These are phyloP conservation scores for Penicillium salamii DNA, from an alignment of 495 filamentous ascomycete species.

Conservation along the genomic window DNA sequence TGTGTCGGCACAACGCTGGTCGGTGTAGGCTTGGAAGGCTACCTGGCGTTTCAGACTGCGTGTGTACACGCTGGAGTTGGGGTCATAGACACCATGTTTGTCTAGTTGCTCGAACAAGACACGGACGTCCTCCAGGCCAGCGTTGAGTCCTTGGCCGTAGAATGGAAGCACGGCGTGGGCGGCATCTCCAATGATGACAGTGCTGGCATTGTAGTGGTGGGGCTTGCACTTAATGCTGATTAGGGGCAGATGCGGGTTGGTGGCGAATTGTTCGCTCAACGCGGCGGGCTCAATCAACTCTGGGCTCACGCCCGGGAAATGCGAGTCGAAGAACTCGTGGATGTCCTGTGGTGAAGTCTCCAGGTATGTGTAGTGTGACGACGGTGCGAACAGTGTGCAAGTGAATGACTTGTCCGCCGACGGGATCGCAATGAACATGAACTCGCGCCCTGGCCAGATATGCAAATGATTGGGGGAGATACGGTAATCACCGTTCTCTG, in stretches of 20 bases:
- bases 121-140: conserved; percentile 80
- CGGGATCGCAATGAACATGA: conserved; percentile 98
- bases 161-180: conserved; percentile 98
- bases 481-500: conserved; percentile 56
- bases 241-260: conserved; percentile 85
- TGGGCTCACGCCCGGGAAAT: conserved; percentile 85
- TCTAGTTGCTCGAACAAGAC: conserved; percentile 75
- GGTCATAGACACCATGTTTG: conserved; percentile 52
- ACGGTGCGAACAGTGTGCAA: conserved; percentile 86
- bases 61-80: conserved; percentile 28
- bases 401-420: conserved; percentile 88
- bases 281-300: conserved; percentile 68
- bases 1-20: conserved; percentile 69
- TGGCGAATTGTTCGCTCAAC: conserved; percentile 65
- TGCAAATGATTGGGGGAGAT: conserved; percentile 91
- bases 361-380: conserved; percentile 48
- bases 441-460: conserved; percentile 90
- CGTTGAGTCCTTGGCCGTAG: conserved; percentile 87
- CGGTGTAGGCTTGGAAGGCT: conserved; percentile 73
- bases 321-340: conserved; percentile 66
- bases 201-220: conserved; percentile 74
- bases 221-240: conserved; percentile 91
- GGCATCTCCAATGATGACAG: conserved; percentile 86
- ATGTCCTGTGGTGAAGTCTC: conserved; percentile 55
- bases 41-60: conserved; percentile 40